Evolutionary conservation across 352 stramenopile genomes (phyloP).

Genomic region (Peronosclerospora sorghi): DNA sequence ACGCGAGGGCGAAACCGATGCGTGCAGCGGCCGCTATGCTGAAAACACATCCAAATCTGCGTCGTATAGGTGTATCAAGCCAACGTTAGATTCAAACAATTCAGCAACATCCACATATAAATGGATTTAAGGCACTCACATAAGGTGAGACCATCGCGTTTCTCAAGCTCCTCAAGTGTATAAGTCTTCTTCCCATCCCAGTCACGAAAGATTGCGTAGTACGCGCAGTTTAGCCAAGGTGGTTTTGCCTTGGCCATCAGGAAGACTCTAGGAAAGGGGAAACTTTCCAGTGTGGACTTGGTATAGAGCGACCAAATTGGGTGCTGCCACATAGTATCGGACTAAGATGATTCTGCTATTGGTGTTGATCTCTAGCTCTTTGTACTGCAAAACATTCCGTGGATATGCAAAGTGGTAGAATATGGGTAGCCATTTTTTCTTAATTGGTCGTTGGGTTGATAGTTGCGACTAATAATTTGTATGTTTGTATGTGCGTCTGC

Average conservation of each 20-base stretch:
- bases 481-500: constrained; percentile 28
- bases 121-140: too few species aligned
- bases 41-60: too few species aligned
- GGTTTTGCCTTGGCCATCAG: constrained; percentile 88
- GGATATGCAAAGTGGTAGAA: constrained; percentile 87
- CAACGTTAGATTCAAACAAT: too few species aligned
- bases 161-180: too few species aligned
- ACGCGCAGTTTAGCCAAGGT: constrained; percentile 84
- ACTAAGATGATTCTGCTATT: neutral
- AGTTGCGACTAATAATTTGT: neutral
- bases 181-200: too few species aligned
- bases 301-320: constrained; percentile 11
- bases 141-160: too few species aligned
- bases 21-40: too few species aligned
- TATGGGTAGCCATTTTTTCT: constrained; percentile 45
- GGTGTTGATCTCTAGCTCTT: constrained; percentile 55
- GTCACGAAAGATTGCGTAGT: too few species aligned
- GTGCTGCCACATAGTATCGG: neutral
- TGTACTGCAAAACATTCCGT: constrained; percentile 89
- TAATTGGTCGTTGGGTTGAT: neutral
- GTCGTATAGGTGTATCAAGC: too few species aligned
- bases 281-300: constrained; percentile 58
- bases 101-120: too few species aligned
- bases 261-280: too few species aligned
- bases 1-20: too few species aligned